phyloP scores from a whole-genome alignment of 441 rosid species.

The Pelargonium fulgidum region DNA sequence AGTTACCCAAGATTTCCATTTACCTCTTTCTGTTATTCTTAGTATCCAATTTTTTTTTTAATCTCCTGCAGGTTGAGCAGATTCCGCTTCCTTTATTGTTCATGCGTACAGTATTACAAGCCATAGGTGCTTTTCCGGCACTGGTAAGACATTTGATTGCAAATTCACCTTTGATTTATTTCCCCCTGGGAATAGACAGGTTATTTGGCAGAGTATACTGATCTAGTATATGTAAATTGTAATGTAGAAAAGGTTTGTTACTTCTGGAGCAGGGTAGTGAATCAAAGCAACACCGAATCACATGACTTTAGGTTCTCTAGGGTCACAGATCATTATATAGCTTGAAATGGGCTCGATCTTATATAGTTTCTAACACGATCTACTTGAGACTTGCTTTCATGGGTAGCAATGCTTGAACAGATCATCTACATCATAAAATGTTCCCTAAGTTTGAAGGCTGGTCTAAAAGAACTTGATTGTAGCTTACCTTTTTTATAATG shows the following conservation, averaged over 20 bases:
- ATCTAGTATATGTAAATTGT: not conserved
- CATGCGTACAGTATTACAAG: conserved; percentile 98
- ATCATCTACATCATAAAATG: not conserved
- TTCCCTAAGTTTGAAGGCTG: conserved; percentile 2
- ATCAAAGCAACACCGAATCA: not conserved
- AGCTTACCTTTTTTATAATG: not conserved
- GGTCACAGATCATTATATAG: not conserved
- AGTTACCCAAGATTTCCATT: conserved; percentile 12
- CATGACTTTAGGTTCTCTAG: not conserved
- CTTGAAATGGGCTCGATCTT: not conserved
- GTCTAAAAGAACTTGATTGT: not conserved
- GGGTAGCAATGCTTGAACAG: not conserved
- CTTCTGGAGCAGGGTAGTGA: not conserved
- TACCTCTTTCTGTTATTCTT: conserved; percentile 17
- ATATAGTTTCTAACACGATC: not conserved
- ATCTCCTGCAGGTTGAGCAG: conserved; percentile 76
- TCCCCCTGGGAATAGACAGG: too few relatives aligned
- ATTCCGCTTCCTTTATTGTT: conserved; percentile 94
- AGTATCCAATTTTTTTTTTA: conserved; percentile 18
- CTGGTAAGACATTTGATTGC: conserved; percentile 48
- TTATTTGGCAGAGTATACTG: not conserved
- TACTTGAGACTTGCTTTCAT: not conserved
- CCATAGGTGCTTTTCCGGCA: conserved; percentile 93
- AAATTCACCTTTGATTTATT: not conserved
- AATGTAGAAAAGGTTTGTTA: too few relatives aligned